phyloP scores from a whole-genome alignment of 345 rosid species.

The Moringa oleifera region DNA sequence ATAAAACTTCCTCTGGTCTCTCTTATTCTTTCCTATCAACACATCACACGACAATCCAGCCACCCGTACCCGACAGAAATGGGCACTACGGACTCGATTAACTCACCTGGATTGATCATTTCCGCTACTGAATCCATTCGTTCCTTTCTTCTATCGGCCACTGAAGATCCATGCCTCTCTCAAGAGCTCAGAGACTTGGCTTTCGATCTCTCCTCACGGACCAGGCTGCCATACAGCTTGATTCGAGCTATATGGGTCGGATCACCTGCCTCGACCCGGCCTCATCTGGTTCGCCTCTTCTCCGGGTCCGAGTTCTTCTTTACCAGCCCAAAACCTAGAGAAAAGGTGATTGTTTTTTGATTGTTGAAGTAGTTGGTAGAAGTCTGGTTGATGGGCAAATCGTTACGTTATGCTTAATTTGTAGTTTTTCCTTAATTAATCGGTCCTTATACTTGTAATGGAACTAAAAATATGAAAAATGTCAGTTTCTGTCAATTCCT shows the following conservation, averaged over 20 bases:
- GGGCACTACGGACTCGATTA: too few relatives aligned
- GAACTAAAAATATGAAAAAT: too few relatives aligned
- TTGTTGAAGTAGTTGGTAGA: not conserved
- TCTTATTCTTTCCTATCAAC: too few relatives aligned
- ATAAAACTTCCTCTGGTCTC: too few relatives aligned
- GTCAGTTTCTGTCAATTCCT: too few relatives aligned
- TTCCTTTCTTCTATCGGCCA: conserved; percentile 17
- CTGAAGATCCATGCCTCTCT: not conserved
- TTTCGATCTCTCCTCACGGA: not conserved
- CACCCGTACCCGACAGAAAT: too few relatives aligned
- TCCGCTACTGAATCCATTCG: conserved; percentile 21
- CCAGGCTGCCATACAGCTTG: not conserved
- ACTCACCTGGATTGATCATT: conserved; percentile 13
- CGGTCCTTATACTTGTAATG: too few relatives aligned
- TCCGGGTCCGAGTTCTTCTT: conserved; percentile 55
- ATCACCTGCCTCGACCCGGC: not conserved
- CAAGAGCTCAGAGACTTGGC: not conserved
- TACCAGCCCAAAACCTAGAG: conserved; percentile 65
- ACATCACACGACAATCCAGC: too few relatives aligned
- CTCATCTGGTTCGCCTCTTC: conserved; percentile 25
- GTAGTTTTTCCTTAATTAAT: too few relatives aligned
- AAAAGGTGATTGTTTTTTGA: conserved; percentile 42
- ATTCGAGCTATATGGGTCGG: not conserved
- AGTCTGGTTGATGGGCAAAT: too few relatives aligned
- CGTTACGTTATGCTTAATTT: too few relatives aligned